Percentiles rank a stretch among this genome's conserved stretches.
Conservation (phyloP, 2,329 filamentous ascomycete genomes). For the Aspergillus calidoustus region DNA sequence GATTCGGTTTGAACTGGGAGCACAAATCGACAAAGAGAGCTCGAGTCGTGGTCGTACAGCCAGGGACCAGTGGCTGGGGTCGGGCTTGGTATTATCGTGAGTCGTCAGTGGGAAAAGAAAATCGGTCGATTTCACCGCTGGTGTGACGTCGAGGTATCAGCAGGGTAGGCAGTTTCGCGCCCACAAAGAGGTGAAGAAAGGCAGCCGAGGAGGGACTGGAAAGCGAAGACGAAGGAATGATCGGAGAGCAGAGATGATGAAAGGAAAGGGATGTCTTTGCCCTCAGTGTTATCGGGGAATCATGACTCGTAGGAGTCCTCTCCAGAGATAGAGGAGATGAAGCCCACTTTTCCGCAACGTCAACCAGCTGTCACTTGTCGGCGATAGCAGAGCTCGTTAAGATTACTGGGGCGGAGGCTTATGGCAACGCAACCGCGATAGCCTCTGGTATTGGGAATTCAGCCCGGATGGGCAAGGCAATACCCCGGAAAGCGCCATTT, state of each 20-base stretch:
- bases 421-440: constrained; percentile 16
- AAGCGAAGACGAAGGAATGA: not conserved
- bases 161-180: not conserved
- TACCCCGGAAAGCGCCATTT: constrained; percentile 18
- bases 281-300: constrained; percentile 5
- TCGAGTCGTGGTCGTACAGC: constrained; percentile 9
- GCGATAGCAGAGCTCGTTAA: constrained; percentile 5
- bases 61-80: constrained; percentile 11
- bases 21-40: not conserved
- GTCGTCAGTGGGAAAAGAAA: constrained; percentile 3
- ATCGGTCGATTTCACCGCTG: constrained; percentile 12
- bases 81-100: not conserved
- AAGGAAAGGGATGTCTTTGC: not conserved
- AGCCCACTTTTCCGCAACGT: not conserved
- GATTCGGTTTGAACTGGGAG: not conserved
- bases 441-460: constrained; percentile 11
- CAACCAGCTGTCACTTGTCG: constrained; percentile 1
- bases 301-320: not conserved
- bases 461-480: not conserved
- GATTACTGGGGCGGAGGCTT: constrained; percentile 14
- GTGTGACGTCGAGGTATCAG: constrained; percentile 19
- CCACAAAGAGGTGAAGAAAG: not conserved
- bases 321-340: not conserved
- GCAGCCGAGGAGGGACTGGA: not conserved
- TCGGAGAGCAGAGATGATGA: not conserved